A percentile compares a stretch with the other conserved stretches of the same genome.
phyloP scores from a whole-genome alignment of 208 protist genomes.

The Acanthamoeba healyi region DNA sequence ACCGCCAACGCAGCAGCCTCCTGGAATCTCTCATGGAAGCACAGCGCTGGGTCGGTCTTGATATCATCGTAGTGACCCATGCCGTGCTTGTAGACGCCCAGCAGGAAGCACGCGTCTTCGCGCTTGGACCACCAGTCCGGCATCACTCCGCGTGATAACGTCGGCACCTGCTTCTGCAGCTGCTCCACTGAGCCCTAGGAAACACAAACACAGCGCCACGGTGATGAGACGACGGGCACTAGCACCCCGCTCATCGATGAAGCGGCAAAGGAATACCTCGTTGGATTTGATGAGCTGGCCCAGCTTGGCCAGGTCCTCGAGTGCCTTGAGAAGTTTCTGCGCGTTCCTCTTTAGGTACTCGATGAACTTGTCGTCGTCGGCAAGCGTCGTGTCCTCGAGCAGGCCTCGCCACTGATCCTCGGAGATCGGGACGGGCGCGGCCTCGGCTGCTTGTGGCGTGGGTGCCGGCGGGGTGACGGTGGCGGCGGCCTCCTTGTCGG shows the following conservation, averaged over 20 bases:
- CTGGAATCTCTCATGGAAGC: slow-evolving; percentile 71
- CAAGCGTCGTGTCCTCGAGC: slow-evolving; percentile 36
- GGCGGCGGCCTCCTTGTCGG: neutral
- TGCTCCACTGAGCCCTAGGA: slow-evolving; percentile 16
- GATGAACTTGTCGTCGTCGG: slow-evolving; percentile 70
- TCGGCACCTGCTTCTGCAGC: slow-evolving; percentile 67
- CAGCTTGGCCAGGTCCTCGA: slow-evolving; percentile 57
- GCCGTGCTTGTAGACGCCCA: slow-evolving; percentile 83
- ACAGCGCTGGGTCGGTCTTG: slow-evolving; percentile 75
- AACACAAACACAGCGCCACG: neutral
- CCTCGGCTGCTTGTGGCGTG: neutral
- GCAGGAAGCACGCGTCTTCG: slow-evolving; percentile 75
- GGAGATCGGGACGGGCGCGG: neutral
- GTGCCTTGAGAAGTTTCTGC: slow-evolving; percentile 44
- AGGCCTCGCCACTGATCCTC: slow-evolving; percentile 20
- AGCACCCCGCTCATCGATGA: too few relatives aligned
- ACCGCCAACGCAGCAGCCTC: slow-evolving; percentile 2
- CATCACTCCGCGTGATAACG: slow-evolving; percentile 15
- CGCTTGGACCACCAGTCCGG: slow-evolving; percentile 52
- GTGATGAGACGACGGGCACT: neutral
- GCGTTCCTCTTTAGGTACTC: slow-evolving; percentile 65
- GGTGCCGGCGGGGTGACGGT: neutral
- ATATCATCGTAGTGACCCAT: slow-evolving; percentile 81
- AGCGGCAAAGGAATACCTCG: neutral
- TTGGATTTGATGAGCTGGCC: slow-evolving; percentile 44